Base-by-base conservation (phyloP, 805 yeast species). In the Wickerhamiella musiphila region DNA sequence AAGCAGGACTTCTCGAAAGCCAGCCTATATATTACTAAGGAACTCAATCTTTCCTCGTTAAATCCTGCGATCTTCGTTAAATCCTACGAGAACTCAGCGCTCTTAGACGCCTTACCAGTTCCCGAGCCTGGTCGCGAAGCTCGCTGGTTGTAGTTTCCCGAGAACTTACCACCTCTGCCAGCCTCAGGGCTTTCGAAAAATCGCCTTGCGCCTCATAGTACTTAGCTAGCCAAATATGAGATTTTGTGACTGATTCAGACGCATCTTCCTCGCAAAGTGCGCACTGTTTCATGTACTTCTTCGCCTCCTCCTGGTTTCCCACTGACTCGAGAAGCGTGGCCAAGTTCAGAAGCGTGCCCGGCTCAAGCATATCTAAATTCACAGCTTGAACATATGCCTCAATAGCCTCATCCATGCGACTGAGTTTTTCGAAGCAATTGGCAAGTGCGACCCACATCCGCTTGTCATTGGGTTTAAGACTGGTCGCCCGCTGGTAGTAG, bases 361-460 rank as follows among this genome's bases (percentile, higher is more conserved):
- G 60, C 37, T 69, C 82, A 36, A 57, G 59, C 26, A 60, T 73
- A 21, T 73, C 66, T 13, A 70, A 65, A 17, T 58, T 51, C 17
- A 78, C 54, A 0, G 94, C 94, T 45, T 83, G 73, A 42, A 74
- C 73, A 51, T 77, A 84, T 11, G 90, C 73, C 47, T 74, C 77
- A 17, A 83, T 66, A 0, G 95, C 73, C 40, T 84, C 93, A 10
- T 62, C 65, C 17, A 58, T 54, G 38, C 79, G 75, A 16, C 69
- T 70, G 23, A 83, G 63, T 46, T 78, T 78, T 43, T 79, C 90
- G 52, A 73, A 84, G 53, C 95, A 82, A 44, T 75, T 73, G 0
- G 84, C 96, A 26, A 86, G 63, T 0, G 96, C 95, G 42, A 74
- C 79, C 99, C 99, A 90, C 81, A 86, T 83, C 42, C 98, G 61